Evolutionary conservation across 805 yeast genomes (phyloP).

Genomic region (Saccharomycopsis fibuligera): DNA sequence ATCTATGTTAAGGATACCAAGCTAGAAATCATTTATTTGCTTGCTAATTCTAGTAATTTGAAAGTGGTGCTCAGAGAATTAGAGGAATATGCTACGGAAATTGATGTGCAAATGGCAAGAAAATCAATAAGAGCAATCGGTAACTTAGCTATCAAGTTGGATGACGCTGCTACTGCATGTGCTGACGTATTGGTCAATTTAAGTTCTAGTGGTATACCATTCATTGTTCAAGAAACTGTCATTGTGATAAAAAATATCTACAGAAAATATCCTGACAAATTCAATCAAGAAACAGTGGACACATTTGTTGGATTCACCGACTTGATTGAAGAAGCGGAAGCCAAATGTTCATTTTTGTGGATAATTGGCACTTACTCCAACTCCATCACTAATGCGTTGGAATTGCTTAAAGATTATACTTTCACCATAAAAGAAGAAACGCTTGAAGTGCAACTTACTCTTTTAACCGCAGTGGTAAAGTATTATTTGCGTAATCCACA

Average conservation of each 20-base stretch:
- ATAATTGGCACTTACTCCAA: constrained; percentile 67
- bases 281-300: constrained; percentile 3
- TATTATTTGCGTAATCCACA: constrained; percentile 53
- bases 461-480: constrained; percentile 70
- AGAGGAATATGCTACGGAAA: constrained; percentile 81
- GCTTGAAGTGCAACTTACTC: constrained; percentile 64
- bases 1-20: constrained; percentile 86
- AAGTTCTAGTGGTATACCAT: constrained; percentile 57
- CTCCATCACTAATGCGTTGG: constrained; percentile 34
- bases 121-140: constrained; percentile 89
- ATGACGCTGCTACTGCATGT: constrained; percentile 53
- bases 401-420: constrained; percentile 31
- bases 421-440: constrained; percentile 54
- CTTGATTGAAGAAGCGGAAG: constrained; percentile 65
- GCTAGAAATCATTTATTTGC: constrained; percentile 73
- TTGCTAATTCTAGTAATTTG: constrained; percentile 63
- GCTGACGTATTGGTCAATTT: constrained; percentile 56
- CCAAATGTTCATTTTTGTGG: constrained; percentile 79
- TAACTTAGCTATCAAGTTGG: constrained; percentile 73
- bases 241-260: constrained; percentile 71
- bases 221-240: constrained; percentile 73
- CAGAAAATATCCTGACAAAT: constrained; percentile 60
- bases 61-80: constrained; percentile 63
- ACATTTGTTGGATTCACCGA: constrained; percentile 32
- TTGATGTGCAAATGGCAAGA: constrained; percentile 79